These are phyloP conservation scores for Mortierella sp. DNA, from an alignment of 371 early-diverging fungal species.

Conservation along the genomic window DNA sequence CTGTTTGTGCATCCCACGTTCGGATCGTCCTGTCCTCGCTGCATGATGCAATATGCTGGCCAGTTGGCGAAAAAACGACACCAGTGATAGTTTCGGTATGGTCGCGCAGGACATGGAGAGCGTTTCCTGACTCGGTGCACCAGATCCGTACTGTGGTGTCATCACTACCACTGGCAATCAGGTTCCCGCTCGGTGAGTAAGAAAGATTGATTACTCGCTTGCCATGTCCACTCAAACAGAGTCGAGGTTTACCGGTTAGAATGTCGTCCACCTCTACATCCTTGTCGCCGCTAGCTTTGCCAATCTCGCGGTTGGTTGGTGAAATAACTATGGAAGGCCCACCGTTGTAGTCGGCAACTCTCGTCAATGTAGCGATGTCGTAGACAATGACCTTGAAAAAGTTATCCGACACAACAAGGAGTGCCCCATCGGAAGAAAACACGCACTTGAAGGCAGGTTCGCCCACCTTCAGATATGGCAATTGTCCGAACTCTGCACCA, in stretches of 20 bases:
- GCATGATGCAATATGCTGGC: constrained; percentile 15
- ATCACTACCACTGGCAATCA: not conserved
- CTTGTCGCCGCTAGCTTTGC: no score
- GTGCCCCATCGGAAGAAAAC: not conserved
- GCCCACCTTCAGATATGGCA: not conserved
- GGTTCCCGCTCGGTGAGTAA: not conserved
- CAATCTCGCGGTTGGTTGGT: not conserved
- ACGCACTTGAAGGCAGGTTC: not conserved
- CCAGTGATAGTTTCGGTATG: not conserved
- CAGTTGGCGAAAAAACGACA: constrained; percentile 10
- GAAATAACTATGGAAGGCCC: not conserved
- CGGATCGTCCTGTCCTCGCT: constrained; percentile 16
- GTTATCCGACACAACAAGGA: not conserved
- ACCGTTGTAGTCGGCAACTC: not conserved
- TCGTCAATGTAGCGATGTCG: not conserved
- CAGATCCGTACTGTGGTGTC: not conserved
- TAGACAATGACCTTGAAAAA: not conserved
- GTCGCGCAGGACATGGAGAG: not conserved
- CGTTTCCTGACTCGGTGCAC: not conserved
- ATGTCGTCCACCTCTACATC: not conserved
- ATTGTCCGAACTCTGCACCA: not conserved
- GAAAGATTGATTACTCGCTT: no score
- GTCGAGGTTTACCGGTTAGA: not conserved
- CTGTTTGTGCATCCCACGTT: not conserved
- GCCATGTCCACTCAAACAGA: no score